phyloP scores from a whole-genome alignment of 2,329 filamentous ascomycete species.

The Epichloe elymi region DNA sequence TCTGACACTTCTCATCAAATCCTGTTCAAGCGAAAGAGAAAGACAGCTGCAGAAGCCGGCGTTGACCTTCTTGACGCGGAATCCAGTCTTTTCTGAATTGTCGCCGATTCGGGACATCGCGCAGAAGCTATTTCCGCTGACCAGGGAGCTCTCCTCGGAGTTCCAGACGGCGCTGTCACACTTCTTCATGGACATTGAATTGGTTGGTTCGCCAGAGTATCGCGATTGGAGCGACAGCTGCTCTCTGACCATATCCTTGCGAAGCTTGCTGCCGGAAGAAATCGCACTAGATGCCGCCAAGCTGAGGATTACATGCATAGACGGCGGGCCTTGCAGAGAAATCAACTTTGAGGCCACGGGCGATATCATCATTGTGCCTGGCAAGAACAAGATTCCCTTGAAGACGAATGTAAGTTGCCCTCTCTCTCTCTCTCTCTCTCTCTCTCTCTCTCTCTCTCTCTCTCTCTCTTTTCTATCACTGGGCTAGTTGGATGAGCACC shows the following conservation, averaged over 20 bases:
- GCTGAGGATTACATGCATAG: constrained; percentile 46
- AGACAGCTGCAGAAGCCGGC: constrained; percentile 25
- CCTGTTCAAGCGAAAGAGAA: constrained; percentile 41
- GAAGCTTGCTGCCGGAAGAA: constrained; percentile 59
- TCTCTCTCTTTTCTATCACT: too few relatives aligned
- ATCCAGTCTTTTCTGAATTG: constrained; percentile 13
- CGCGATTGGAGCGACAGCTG: constrained; percentile 63
- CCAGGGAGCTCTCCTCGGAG: constrained; percentile 38
- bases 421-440: not conserved
- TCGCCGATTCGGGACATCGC: constrained; percentile 35
- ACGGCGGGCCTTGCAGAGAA: constrained; percentile 47
- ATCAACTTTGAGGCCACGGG: constrained; percentile 21
- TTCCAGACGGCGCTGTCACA: constrained; percentile 54
- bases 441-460: not conserved
- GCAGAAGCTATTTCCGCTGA: constrained; percentile 31
- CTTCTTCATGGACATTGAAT: constrained; percentile 58
- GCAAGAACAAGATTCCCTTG: constrained; percentile 29
- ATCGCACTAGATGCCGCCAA: constrained; percentile 53
- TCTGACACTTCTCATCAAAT: constrained; percentile 60
- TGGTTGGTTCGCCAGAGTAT: constrained; percentile 58
- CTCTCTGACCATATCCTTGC: constrained; percentile 51
- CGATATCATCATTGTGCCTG: constrained; percentile 28
- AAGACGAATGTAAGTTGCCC: constrained; percentile 21
- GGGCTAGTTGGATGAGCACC: too few relatives aligned
- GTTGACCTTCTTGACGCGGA: constrained; percentile 8